Percentiles rank a stretch among this genome's conserved stretches.
These are phyloP conservation scores for Cardamine occulta DNA, from an alignment of 345 rosid species.

Conservation along the genomic window DNA sequence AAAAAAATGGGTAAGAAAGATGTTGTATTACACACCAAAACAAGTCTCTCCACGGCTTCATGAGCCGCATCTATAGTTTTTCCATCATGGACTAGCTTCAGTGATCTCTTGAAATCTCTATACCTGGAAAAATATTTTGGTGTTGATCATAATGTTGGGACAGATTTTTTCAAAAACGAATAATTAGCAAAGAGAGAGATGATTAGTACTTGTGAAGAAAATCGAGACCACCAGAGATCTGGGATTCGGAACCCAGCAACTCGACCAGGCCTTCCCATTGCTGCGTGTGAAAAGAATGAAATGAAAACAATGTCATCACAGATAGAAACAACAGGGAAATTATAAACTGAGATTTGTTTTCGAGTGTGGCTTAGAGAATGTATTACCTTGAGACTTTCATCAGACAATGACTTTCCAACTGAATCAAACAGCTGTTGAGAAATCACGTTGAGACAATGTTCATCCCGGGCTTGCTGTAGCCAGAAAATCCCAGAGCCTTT, in stretches of 20 bases:
- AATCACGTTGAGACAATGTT: constrained; percentile 70
- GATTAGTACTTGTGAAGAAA: constrained; percentile 81
- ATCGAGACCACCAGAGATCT: constrained; percentile 84
- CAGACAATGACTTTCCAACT: constrained; percentile 91
- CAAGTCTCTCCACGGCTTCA: constrained; percentile 79
- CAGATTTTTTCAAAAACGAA: not conserved
- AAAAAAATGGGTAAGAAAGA: not conserved
- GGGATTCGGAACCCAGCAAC: constrained; percentile 80
- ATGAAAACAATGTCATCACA: not conserved
- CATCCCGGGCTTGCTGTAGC: constrained; percentile 93
- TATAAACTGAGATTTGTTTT: not conserved
- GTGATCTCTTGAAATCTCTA: constrained; percentile 90
- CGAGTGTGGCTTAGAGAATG: constrained; percentile 9
- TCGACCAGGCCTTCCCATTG: constrained; percentile 97
- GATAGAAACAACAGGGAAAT: not conserved
- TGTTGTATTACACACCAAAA: constrained; percentile 54
- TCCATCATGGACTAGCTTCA: constrained; percentile 62
- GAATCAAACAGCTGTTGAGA: constrained; percentile 87
- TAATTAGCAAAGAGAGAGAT: not conserved
- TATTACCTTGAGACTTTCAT: constrained; percentile 79
- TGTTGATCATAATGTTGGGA: constrained; percentile 17
- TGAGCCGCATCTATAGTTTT: constrained; percentile 61
- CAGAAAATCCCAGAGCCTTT: constrained; percentile 86
- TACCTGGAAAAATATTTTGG: constrained; percentile 56
- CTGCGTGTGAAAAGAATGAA: constrained; percentile 49